phyloP scores from a whole-genome alignment of 2,329 filamentous ascomycete genomes.

The Talaromyces sp. region DNA sequence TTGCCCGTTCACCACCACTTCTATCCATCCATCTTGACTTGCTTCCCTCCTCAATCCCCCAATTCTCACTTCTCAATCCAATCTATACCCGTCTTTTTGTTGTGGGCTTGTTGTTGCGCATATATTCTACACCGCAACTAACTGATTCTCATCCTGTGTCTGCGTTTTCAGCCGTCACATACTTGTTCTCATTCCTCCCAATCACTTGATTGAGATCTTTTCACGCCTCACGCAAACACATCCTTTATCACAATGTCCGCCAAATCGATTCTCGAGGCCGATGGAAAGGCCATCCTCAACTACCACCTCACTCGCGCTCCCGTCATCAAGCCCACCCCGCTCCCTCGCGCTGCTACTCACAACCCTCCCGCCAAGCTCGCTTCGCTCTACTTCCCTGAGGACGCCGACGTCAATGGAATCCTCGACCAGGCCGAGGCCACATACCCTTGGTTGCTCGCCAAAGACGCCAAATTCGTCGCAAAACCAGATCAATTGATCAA shows the following conservation, averaged over 20 bases:
- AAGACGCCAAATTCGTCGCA: conserved; percentile 88
- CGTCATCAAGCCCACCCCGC: conserved; percentile 96
- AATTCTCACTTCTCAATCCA: not conserved
- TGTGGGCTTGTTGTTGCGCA: not conserved
- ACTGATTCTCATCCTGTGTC: not conserved
- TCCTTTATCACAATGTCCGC: conserved; percentile 70
- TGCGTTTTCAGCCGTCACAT: not conserved
- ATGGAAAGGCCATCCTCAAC: conserved; percentile 99
- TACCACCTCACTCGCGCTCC: conserved; percentile 98
- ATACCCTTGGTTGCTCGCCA: conserved; percentile 88
- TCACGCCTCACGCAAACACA: conserved; percentile 1
- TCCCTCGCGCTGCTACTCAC: conserved; percentile 78
- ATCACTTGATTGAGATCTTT: not conserved
- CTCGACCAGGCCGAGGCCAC: conserved; percentile 94
- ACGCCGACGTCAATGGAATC: conserved; percentile 74
- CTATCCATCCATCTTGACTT: not conserved
- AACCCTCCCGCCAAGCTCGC: conserved; percentile 89
- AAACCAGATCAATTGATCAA: conserved; percentile 99
- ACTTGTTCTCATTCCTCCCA: not conserved
- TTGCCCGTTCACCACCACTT: not conserved
- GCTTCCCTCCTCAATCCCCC: not conserved
- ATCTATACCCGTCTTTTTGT: not conserved
- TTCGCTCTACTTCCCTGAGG: conserved; percentile 87
- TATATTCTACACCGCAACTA: not conserved
- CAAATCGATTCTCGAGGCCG: conserved; percentile 97